Evolutionary conservation across 208 protist genomes (phyloP), one percentile per base, ranked within the genome.

Genomic region (Porcisia hertigi): DNA sequence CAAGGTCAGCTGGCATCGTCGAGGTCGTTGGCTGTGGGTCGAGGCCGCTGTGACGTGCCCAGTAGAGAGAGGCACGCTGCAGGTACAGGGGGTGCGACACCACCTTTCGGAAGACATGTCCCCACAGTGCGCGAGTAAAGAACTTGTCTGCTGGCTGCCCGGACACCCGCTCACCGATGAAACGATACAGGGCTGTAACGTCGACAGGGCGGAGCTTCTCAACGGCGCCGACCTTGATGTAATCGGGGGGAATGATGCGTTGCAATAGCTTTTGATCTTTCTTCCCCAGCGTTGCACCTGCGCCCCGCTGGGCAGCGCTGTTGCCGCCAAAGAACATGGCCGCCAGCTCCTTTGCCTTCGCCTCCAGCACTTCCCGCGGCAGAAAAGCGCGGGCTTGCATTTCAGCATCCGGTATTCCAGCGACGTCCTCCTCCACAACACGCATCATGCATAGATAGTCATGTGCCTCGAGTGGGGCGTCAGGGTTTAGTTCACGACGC

Each of bases 381-480:
- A 97, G 86, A 65, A 86, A 97, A 3, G 94, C 77, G 11, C 88
- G 87, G 2, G 90, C 88, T 71, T 91, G 82, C 85, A 91, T 94
- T 77, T 97, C 91, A 7, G 88, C 92, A 65, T 97, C 92, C 47
- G 65, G 71, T 54, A 94, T 71, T 25, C 80, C 86, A 69, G 80
- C 76, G 14, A 39, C 41, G 76, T 95, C 88, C 73, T 96, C 93
- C 70, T 96, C 94, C 18, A 92, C 92, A 1, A 94, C 65, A 25
- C 94, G 89, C 94, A 97, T 97, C 92, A 97, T 95, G 80, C 89
- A 96, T n/a, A 93, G 73, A 65, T 86, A 86, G 75, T 97, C 94
- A 69, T 92, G 88, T 14, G 87, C 60, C 60, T 95, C 89, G 30
- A 97, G 84, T 57, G 88, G 78, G 20, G 87, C 76, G n/a, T 82